Percentiles rank a stretch among this genome's conserved stretches.
phyloP scores from a whole-genome alignment of 2,329 filamentous ascomycete genomes.

The Exophiala alcalophila region DNA sequence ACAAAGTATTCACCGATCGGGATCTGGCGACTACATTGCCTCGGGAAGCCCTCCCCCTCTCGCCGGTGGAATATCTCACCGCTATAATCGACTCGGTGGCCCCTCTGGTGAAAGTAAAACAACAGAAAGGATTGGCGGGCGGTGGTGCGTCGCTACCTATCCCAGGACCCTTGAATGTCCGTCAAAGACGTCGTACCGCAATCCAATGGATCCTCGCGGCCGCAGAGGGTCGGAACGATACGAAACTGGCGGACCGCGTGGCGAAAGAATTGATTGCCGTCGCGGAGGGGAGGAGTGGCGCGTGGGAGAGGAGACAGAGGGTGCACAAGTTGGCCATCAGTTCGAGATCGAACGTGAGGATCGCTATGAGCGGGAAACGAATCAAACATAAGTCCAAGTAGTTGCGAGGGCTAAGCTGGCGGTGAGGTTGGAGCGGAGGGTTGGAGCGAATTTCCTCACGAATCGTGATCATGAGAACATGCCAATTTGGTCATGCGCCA shows the following conservation, averaged over 20 bases:
- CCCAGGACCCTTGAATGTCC: slow-evolving; percentile 69
- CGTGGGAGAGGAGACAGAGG: slow-evolving; percentile 77
- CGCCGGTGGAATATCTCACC: slow-evolving; percentile 85
- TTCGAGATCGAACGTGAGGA: slow-evolving; percentile 67
- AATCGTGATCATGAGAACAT: too few relatives aligned
- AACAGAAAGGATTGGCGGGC: slow-evolving; percentile 73
- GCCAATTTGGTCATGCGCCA: too few relatives aligned
- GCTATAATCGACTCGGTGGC: slow-evolving; percentile 90
- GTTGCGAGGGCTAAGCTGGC: too few relatives aligned
- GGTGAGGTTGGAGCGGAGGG: too few relatives aligned
- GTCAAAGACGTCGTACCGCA: slow-evolving; percentile 74
- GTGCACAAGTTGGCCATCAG: slow-evolving; percentile 80
- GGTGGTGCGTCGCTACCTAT: slow-evolving; percentile 82
- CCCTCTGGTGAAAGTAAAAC: slow-evolving; percentile 76
- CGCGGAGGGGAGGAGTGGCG: slow-evolving; percentile 75
- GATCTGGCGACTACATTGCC: slow-evolving; percentile 66
- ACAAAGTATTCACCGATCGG: too few relatives aligned
- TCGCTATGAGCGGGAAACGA: slow-evolving; percentile 33
- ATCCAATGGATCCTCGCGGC: slow-evolving; percentile 86
- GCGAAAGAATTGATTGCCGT: slow-evolving; percentile 84
- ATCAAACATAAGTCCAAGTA: too few relatives aligned
- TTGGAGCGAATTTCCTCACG: too few relatives aligned
- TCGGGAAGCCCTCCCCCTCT: slow-evolving; percentile 74
- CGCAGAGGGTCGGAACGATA: slow-evolving; percentile 73
- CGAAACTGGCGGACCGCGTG: slow-evolving; percentile 71